Percentiles rank a stretch among this genome's conserved stretches.
Evolutionary conservation across 768 basidiomycete species (phyloP).

Genomic region (Rhodotorula babjevae): DNA sequence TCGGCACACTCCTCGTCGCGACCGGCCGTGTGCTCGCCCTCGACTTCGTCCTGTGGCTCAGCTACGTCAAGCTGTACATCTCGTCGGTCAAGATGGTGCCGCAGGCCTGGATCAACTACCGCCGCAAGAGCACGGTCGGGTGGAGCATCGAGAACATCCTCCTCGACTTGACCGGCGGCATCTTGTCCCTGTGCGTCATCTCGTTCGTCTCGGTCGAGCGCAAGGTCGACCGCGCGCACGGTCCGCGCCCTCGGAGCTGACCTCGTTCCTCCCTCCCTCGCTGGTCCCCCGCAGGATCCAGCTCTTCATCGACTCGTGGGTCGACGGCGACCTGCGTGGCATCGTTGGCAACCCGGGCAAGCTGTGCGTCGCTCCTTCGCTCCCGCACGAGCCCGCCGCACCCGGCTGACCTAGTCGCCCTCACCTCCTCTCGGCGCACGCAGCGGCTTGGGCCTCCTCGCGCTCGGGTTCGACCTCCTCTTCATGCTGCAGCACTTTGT

Average conservation of each 20-base stretch:
- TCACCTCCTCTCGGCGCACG: not conserved
- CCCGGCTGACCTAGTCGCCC: not conserved
- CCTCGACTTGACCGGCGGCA: constrained; percentile 47
- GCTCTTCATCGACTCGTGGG: constrained; percentile 44
- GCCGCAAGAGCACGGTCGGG: constrained; percentile 46
- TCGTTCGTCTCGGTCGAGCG: too few relatives aligned
- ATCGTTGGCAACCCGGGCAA: constrained; percentile 45
- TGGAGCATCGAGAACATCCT: constrained; percentile 46
- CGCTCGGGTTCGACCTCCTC: constrained; percentile 44
- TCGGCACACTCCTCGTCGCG: constrained; percentile 40
- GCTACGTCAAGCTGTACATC: constrained; percentile 47
- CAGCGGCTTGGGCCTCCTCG: constrained; percentile 43
- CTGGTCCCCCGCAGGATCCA: constrained; percentile 36
- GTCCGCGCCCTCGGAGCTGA: too few relatives aligned
- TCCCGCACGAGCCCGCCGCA: not conserved
- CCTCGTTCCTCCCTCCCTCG: not conserved
- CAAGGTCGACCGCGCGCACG: too few relatives aligned
- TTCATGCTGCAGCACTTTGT: constrained; percentile 47
- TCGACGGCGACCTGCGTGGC: constrained; percentile 41
- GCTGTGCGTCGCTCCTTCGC: constrained; percentile 31
- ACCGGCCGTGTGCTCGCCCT: constrained; percentile 34
- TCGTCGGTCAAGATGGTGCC: constrained; percentile 50
- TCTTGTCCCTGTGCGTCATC: constrained; percentile 39
- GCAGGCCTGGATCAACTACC: constrained; percentile 47
- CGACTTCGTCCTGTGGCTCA: constrained; percentile 45